A percentile compares a stretch with the other conserved stretches of the same genome.
Evolutionary conservation across 192 early-diverging fungal species (phyloP).

Genomic region (Coemansia sp.): DNA sequence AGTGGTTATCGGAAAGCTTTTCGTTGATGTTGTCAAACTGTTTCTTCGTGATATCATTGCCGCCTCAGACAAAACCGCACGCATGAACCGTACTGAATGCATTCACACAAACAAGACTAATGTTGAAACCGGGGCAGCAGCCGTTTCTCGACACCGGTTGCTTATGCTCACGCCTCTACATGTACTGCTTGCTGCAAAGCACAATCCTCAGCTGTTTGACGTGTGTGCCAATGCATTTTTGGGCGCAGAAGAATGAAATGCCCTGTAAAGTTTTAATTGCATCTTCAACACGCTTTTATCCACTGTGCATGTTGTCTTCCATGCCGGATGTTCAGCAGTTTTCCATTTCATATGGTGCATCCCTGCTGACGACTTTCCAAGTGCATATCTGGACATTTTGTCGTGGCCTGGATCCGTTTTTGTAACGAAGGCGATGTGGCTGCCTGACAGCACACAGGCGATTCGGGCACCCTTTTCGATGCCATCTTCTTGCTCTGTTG

Average conservation of each 20-base stretch:
- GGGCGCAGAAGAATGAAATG: constrained; percentile 6
- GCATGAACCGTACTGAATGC: constrained; percentile 23
- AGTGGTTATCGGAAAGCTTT: constrained; percentile 38
- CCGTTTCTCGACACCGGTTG: constrained; percentile 1
- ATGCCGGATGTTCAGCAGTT: neutral
- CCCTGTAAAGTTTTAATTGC: neutral
- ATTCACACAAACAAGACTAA: neutral
- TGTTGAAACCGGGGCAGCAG: neutral
- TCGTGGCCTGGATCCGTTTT: neutral
- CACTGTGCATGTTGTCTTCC: neutral
- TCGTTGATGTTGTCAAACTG: constrained; percentile 38
- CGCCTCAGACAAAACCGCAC: constrained; percentile 31
- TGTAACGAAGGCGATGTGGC: neutral
- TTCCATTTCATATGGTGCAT: neutral
- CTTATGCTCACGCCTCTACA: constrained; percentile 50
- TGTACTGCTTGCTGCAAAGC: constrained; percentile 40
- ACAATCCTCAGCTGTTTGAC: constrained; percentile 38
- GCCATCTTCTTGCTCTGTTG: too few species aligned
- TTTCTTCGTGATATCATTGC: constrained; percentile 45
- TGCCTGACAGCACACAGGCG: neutral
- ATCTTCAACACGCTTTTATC: neutral
- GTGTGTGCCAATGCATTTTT: constrained; percentile 44
- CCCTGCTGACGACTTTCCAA: neutral
- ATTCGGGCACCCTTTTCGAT: too few species aligned
- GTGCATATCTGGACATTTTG: neutral